These are phyloP conservation scores for Camelina sativa DNA, from an alignment of 345 rosid species.

Conservation along the genomic window DNA sequence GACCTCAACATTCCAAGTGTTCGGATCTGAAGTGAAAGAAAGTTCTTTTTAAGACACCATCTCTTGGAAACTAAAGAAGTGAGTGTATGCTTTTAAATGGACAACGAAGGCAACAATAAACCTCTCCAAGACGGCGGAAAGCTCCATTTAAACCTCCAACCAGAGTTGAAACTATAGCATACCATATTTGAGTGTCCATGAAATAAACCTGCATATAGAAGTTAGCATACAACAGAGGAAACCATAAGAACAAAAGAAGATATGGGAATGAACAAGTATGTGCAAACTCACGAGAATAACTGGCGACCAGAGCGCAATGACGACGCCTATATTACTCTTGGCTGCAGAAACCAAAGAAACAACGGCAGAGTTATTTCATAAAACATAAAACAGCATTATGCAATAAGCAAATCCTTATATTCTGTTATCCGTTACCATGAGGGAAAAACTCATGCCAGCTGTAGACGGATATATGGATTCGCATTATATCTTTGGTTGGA, in stretches of 20 bases:
- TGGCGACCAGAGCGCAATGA: constrained; percentile 62
- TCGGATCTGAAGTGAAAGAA: constrained; percentile 52
- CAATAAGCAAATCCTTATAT: neutral
- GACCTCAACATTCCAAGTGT: constrained; percentile 64
- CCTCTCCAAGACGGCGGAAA: constrained; percentile 69
- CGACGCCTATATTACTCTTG: constrained; percentile 55
- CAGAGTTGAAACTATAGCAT: constrained; percentile 60
- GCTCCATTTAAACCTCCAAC: constrained; percentile 67
- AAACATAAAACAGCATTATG: neutral
- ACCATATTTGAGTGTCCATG: constrained; percentile 71
- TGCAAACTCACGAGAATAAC: constrained; percentile 60
- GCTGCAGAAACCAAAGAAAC: constrained; percentile 49
- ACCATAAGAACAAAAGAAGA: constrained; percentile 21
- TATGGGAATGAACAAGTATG: constrained; percentile 22
- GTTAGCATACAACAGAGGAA: constrained; percentile 26
- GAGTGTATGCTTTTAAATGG: constrained; percentile 8
- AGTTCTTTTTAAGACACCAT: constrained; percentile 23
- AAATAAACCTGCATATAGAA: constrained; percentile 54
- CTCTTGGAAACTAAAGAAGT: constrained; percentile 29
- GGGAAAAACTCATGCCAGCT: constrained; percentile 75
- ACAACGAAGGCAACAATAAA: constrained; percentile 26
- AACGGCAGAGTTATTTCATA: neutral
- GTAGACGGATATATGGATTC: constrained; percentile 42
- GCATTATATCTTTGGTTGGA: constrained; percentile 67
- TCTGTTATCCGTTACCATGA: constrained; percentile 48